Evolutionary conservation across 176 grass and related monocot species (phyloP).

Genomic region (Panicum miliaceum): DNA sequence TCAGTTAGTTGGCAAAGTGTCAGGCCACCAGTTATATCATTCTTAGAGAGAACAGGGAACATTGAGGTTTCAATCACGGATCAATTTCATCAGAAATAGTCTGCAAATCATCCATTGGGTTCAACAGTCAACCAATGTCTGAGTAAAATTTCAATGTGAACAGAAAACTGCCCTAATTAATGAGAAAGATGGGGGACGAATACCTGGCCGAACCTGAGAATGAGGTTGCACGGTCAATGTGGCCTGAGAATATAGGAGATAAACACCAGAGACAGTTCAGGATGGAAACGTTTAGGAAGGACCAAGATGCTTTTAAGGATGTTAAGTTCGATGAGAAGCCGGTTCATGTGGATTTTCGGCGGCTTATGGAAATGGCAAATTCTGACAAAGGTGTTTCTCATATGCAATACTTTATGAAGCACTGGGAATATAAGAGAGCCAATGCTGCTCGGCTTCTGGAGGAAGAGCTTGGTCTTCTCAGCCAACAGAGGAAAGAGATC

Average conservation of each 20-base stretch:
- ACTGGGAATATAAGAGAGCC: conserved; percentile 63
- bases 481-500: conserved; percentile 75
- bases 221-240: conserved; percentile 81
- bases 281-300: conserved; percentile 59
- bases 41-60: background rate
- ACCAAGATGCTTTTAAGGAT: conserved; percentile 66
- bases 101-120: background rate
- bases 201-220: conserved; percentile 57
- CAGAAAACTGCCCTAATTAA: background rate
- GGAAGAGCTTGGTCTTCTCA: conserved; percentile 66
- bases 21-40: background rate
- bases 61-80: conserved; percentile 29
- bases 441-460: conserved; percentile 57
- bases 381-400: conserved; percentile 80
- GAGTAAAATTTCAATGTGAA: conserved; percentile 41
- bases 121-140: background rate
- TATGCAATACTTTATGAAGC: conserved; percentile 68
- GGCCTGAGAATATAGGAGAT: conserved; percentile 72
- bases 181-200: conserved; percentile 68
- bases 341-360: conserved; percentile 50
- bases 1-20: conserved; percentile 14
- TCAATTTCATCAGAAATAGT: background rate
- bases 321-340: conserved; percentile 48
- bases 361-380: conserved; percentile 61
- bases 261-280: conserved; percentile 66